phyloP scores from a whole-genome alignment of 257 asterid genomes.

The Salvia hispanica region DNA sequence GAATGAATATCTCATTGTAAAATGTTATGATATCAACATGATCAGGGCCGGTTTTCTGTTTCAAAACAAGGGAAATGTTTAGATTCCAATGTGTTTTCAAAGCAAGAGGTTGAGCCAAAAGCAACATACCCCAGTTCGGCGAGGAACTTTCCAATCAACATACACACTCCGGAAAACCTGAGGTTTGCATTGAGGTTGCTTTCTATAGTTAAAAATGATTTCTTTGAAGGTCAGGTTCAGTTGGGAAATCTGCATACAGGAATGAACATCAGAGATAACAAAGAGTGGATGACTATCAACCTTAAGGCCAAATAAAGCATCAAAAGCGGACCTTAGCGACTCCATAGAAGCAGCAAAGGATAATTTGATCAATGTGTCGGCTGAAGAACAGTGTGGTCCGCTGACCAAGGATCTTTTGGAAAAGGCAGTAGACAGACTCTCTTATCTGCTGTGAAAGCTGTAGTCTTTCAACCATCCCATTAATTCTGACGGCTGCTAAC shows the following conservation, averaged over 20 bases:
- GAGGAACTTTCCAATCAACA: conserved; percentile 51
- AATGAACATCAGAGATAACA: conserved; percentile 22
- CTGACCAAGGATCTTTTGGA: conserved; percentile 82
- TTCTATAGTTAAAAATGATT: conserved; percentile 64
- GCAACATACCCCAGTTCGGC: conserved; percentile 59
- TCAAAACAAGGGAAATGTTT: conserved; percentile 30
- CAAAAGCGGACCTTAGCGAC: conserved; percentile 80
- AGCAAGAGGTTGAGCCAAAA: conserved; percentile 24
- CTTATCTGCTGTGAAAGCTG: conserved; percentile 84
- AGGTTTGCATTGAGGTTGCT: conserved; percentile 70
- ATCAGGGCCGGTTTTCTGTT: conserved; percentile 82
- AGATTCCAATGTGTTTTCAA: conserved; percentile 19
- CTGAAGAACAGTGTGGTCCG: conserved; percentile 74
- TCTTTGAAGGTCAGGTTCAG: conserved; percentile 64
- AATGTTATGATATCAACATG: conserved; percentile 91
- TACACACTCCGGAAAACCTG: conserved; percentile 69
- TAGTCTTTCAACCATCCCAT: conserved; percentile 95
- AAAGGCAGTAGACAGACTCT: conserved; percentile 83
- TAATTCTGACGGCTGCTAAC: conserved; percentile 97
- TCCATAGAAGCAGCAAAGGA: conserved; percentile 97
- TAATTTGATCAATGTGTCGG: conserved; percentile 94
- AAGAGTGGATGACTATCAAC: conserved; percentile 19
- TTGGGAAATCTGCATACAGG: conserved; percentile 73
- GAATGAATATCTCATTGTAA: conserved; percentile 86
- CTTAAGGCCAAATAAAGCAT: conserved; percentile 19